Base-by-base conservation (phyloP, 768 basidiomycete species). In the Rhodotorula graminis region DNA sequence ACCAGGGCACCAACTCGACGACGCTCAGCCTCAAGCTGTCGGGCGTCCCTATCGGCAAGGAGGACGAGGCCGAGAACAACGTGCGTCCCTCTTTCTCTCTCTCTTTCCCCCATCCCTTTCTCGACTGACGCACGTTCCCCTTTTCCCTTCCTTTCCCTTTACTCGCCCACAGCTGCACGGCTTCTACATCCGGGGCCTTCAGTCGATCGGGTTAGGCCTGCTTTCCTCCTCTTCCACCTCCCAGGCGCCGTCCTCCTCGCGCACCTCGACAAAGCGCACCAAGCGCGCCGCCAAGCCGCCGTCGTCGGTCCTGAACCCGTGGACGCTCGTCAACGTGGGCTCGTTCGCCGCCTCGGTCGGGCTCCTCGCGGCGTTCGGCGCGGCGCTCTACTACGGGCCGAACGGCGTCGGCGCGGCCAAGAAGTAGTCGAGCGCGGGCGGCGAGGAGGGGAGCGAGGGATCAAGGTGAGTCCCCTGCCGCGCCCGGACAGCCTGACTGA, bases 11-110 rank as follows among this genome's bases (percentile, higher is more conserved):
- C n/a, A 70, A 59, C 61, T 72, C 71, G 59, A 78, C 78, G 27
- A 78, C 69, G 9, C 61, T 79, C n/a, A 65, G 42, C 19, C 59
- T 79, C 29, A 70, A 70, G 49, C 63, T 79, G 2, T 60, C 72
- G 3, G 78, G 77, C 19, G 77, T 77, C 2, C 78, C 78, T 0
- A 62, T 79, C 29, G 78, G 78, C 44, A 76, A 77, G 59, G 78
- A 79, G 68, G 78, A 79, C 42, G 78, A 79, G 67, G 68, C 78
- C 6, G 78, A 77, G 68, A 46, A 68, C 25, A 57, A 65, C 49
- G 52, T 56, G 15, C 42, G 67, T 52, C 53, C 18, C 5, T 16
- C 2, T 0, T 11, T 15, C n/a, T n/a, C n/a, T n/a, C n/a, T 19
- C 23, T 29, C 47, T 15, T 15, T 6, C 3, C 44, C 2, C 15